Base-by-base conservation (phyloP, 2,329 filamentous ascomycete species). In the Cyphellophora attinorum region DNA sequence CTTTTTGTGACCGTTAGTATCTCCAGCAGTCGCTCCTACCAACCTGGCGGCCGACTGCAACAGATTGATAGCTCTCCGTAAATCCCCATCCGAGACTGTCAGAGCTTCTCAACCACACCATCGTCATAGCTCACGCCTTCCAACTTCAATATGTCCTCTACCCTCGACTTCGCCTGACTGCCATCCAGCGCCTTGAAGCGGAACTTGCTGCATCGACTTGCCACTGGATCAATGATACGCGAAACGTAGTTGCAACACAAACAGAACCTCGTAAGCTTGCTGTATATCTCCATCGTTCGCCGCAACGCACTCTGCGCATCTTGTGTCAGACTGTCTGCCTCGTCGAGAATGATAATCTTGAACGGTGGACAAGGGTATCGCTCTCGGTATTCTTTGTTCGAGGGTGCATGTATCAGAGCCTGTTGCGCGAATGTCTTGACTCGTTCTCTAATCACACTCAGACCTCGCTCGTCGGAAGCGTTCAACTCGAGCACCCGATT, bases 241-340 rank as follows among this genome's bases (percentile, higher is more conserved):
- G 91, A 96, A 29, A 98, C 91, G 52, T 98, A 98, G 62, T 99
- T 99, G 64, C 93, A 98, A 39, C 96, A 89, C 27, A 99, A 69
- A 55, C 91, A 96, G 60, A 99, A 98, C 11, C 91, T 74, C 2
- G 91, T 99, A 61, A 96, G 95, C 53, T 86, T 88, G 58, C 76
- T 84, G 61, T 96, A 96, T 29, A 86, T 93, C 64, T 99, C 91
- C 91, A 99, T 99, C 2, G 91, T 98, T 35, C 93, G 74, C 46
- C 91, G 74, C 38, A 98, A 68, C 4, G 93, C 91, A 40, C 79
- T 84, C 65, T 98, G 91, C 10, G 91, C 91, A 62, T 98, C 93
- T 59, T 96, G 89, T 25, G 91, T 98, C 89, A 99, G 96, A 48
- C 82, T 91, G 58, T 99, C 91, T 48, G 91, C 91, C 65, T 50